These are phyloP conservation scores for Aspergillus japonicus DNA, from an alignment of 2,329 filamentous ascomycete species.

Conservation along the genomic window DNA sequence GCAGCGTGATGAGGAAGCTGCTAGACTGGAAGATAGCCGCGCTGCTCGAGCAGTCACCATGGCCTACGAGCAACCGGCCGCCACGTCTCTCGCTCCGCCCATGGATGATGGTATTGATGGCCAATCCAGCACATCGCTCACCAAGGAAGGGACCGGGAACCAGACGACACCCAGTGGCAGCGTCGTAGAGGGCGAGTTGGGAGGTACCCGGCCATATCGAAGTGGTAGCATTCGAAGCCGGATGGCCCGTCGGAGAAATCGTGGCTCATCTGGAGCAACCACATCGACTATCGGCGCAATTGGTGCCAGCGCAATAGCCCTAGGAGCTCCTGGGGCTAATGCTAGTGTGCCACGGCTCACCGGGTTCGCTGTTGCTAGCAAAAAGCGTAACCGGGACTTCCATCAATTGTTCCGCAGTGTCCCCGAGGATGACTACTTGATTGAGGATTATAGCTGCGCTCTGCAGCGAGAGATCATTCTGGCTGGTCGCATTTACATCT, in stretches of 20 bases:
- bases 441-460: slow-evolving; percentile 97
- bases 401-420: slow-evolving; percentile 93
- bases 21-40: slow-evolving; percentile 59
- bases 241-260: slow-evolving; percentile 66
- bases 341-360: slow-evolving; percentile 72
- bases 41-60: slow-evolving; percentile 61
- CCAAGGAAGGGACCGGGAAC: slow-evolving; percentile 50
- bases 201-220: slow-evolving; percentile 53
- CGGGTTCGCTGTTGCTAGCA: slow-evolving; percentile 93
- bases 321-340: slow-evolving; percentile 62
- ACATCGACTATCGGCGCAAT: slow-evolving; percentile 70
- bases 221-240: slow-evolving; percentile 68
- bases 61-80: slow-evolving; percentile 52
- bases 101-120: slow-evolving; percentile 35
- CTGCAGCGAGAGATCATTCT: slow-evolving; percentile 92
- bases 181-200: slow-evolving; percentile 61
- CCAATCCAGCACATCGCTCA: slow-evolving; percentile 30
- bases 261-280: slow-evolving; percentile 76
- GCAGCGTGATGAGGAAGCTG: slow-evolving; percentile 52
- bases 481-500: slow-evolving; percentile 91
- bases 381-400: slow-evolving; percentile 94
- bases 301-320: slow-evolving; percentile 65
- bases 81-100: slow-evolving; percentile 42
- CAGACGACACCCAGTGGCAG: slow-evolving; percentile 66
- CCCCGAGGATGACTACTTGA: slow-evolving; percentile 94